Base-by-base conservation (phyloP, 441 rosid species). In the Eugenia klotzschiana region DNA sequence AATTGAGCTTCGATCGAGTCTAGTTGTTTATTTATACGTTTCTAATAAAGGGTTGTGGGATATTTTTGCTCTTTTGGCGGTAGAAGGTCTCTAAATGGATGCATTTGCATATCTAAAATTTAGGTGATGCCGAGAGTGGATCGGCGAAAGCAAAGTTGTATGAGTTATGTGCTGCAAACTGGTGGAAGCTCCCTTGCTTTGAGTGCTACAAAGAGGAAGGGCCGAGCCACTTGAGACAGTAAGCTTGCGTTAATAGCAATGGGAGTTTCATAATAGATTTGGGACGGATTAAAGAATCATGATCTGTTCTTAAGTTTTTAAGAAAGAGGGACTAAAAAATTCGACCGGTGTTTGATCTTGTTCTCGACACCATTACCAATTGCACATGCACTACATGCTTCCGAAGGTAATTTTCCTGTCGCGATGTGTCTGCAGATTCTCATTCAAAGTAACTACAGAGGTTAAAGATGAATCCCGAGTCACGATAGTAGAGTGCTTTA, bases 181-280 rank as follows among this genome's bases (percentile, higher is more conserved):
- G 86, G 51, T 93, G 95, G 95, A 88, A 89, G 69, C 10, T 84
- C 14, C 97, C 95, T 6, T 37, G 43, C 55, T 94, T 88, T 85
- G 91, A 90, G 46, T 90, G 89, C 85, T 86, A 80, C 89, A 79
- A 85, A 40, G 92, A 89, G 69, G 92, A 90, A 55, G 95, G 94
- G 9, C 91, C 92, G 81, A 27, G 84, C 84, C 89, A 90, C 83
- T 55, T 1, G 84, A 89, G 56, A 88, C 22, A 84, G 97, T 93
- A 84, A 92, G 94, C 49, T 51, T 25, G 77, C 20, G 11, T 33
- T 69, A 20, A 69, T 37, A 69, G 77, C 40, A 33, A 22, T 37
- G 25, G 77, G 46, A 69, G 25, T 69, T 5, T 12, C 46, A 51
- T 57, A 69, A n/a, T 51, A 23, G 79, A 51, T 64, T 18, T 64